Base-by-base conservation (phyloP, 768 basidiomycete species). In the Lentinula lateritia region DNA sequence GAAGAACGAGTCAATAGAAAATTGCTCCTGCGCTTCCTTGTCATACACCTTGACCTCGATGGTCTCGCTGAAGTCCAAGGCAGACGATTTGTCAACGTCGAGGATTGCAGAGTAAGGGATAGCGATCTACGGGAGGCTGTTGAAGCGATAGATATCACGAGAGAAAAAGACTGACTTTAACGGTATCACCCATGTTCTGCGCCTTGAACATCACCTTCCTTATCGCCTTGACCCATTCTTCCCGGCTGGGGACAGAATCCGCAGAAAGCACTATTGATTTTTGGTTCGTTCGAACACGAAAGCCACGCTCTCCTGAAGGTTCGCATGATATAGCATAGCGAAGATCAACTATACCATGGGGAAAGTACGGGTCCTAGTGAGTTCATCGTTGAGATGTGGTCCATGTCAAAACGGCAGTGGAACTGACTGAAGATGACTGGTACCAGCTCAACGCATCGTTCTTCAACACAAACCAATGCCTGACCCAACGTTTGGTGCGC, bases 361-460 rank as follows among this genome's bases (percentile, higher is more conserved):
- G 92, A 72, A 99, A 99, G 74, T 99, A 99, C 1, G 95, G 96
- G 67, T 99, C 95, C 94, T 96, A 63, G 28, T 36, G 34, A 28
- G 85, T 86, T 61, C 85, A 20, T 9, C 20, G 78, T 48, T 86
- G 85, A 32, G 82, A 84, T 45, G 13, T 43, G 23, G 23, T 28
- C 18, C 15, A 41, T 20, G 35, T 20, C 10, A 41, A 41, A n/a
- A 43, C 12, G 38, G 20, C 13, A 32, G 9, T 28, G 12, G 28
- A 48, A 71, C 79, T 76, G 73, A 94, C 95, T 61, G 93, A 88
- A 60, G 95, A 93, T 6, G 92, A 93, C 64, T 93, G 91, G 72
- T 93, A 98, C 97, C 97, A 99, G 16, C 93, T 95, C 32, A 99
- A 78, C 0, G 93, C 92, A 68, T 95, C 94, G 64, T 98, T 96